Conservation (phyloP, 805 yeast genomes). For the Kodamaea lidongshanica region DNA sequence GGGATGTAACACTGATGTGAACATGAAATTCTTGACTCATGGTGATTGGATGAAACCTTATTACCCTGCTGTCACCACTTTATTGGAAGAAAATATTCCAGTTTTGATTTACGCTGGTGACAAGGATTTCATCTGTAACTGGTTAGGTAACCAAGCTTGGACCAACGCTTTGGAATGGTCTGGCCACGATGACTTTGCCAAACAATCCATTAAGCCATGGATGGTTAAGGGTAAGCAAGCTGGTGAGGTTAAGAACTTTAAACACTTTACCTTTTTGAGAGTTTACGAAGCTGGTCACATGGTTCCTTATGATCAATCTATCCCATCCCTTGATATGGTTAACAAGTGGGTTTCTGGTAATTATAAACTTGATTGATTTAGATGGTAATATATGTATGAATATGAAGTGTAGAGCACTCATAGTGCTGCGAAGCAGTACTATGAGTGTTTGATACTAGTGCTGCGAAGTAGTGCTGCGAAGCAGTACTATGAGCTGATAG, state of each 20-base stretch:
- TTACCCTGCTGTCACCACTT: constrained; percentile 48
- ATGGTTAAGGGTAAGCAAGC: constrained; percentile 26
- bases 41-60: constrained; percentile 94
- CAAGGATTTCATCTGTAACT: constrained; percentile 86
- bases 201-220: constrained; percentile 40
- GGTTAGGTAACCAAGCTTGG: constrained; percentile 90
- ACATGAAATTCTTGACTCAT: constrained; percentile 71
- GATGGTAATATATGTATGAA: no score
- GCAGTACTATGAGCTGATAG: no score
- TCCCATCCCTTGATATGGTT: constrained; percentile 18
- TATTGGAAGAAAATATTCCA: constrained; percentile 66
- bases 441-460: no score
- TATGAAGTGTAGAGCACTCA: no score
- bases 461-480: no score
- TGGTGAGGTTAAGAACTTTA: constrained; percentile 32
- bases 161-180: constrained; percentile 63
- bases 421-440: no score
- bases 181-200: constrained; percentile 43
- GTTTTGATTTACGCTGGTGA: constrained; percentile 92
- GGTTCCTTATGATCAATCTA: constrained; percentile 23
- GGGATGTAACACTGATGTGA: constrained; percentile 73
- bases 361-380: constrained; percentile 8
- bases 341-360: constrained; percentile 21
- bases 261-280: constrained; percentile 20
- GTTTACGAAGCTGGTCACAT: constrained; percentile 22